phyloP scores from a whole-genome alignment of 2,329 filamentous ascomycete species.

The Pyricularia sp. region DNA sequence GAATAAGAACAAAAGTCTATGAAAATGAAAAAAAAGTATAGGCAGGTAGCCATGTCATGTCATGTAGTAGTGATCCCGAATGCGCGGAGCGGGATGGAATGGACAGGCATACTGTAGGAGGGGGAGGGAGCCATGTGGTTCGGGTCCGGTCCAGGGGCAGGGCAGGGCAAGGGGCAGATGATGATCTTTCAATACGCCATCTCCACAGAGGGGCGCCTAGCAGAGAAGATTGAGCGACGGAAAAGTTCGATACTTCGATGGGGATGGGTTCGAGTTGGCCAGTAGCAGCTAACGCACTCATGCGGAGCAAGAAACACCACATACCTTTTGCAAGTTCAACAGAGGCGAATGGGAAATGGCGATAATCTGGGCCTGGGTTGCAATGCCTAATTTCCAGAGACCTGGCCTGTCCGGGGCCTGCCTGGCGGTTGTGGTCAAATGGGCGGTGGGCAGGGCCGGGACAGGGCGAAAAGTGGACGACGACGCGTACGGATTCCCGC shows the following conservation, averaged over 20 bases:
- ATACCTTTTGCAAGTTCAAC: not conserved
- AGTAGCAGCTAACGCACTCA: not conserved
- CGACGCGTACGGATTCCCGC: not conserved
- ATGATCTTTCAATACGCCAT: not conserved
- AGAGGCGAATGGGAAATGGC: not conserved
- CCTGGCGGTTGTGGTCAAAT: not conserved
- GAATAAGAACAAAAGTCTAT: not conserved
- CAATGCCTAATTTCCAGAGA: slow-evolving; percentile 5
- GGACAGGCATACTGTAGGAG: not conserved
- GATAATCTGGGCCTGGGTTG: slow-evolving; percentile 3
- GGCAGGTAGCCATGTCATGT: not conserved
- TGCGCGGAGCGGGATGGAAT: not conserved
- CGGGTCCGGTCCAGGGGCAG: not conserved
- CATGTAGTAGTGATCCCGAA: not conserved
- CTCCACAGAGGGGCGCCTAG: slow-evolving; percentile 1
- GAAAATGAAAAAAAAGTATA: not conserved
- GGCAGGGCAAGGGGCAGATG: not conserved
- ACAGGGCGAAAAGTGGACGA: not conserved
- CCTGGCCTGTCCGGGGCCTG: not conserved
- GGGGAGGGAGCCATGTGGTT: not conserved
- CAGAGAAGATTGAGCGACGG: not conserved
- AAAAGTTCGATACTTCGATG: not conserved
- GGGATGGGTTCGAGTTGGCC: not conserved
- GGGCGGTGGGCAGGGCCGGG: not conserved
- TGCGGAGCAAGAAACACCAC: not conserved